Evolutionary conservation across 1,284 basidiomycete species (phyloP), one percentile per base, ranked within the genome.

Genomic region (Fistulinella cinereoalba): DNA sequence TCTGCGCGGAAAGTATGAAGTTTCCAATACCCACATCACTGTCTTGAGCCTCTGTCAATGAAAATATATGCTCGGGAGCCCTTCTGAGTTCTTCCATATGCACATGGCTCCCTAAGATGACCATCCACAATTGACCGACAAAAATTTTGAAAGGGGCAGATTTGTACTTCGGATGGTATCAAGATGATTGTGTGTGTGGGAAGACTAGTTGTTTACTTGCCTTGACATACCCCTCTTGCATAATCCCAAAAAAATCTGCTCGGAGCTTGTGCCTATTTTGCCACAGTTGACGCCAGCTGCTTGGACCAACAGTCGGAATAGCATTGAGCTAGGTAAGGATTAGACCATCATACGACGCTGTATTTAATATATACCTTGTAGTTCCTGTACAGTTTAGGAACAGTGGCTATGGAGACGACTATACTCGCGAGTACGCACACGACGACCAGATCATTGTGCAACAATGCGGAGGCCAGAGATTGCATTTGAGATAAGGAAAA

Each of bases 31-130:
- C 40, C 44, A 74, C 75, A 7, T 72, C 2, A 19, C 19, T 19
- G 10, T 57, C 47, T 3, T 55, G 31, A 0, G 66, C 71, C 15
- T 66, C 67, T 0, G 47, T 10, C 29, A 69, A 64, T 0, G 71
- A 75, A 6, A 77, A 44, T 4, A 59, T 50, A 11, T 72, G 67
- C 16, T 72, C 72, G 0, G 66, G 57, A 1, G 70, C 67, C 28
- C 57, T 70, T 2, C 67, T 57, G 9, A 79, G 37, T 34, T 79
- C 76, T 3, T 75, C 70, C 9, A 74, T 53, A 15, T 68, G 51
- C 15, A 60, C 53, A 0, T 50, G 60, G 6, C 59, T 67, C 22
- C 56, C 67, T 1, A 75, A 47, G 22, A 78, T 33, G 11, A 79
- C 63, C 0, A 66, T 44, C 76, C 75, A 79, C 27, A 55, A 51